Evolutionary conservation across 2,329 filamentous ascomycete genomes (phyloP).

Genomic region (Fusarium keratoplasticum): DNA sequence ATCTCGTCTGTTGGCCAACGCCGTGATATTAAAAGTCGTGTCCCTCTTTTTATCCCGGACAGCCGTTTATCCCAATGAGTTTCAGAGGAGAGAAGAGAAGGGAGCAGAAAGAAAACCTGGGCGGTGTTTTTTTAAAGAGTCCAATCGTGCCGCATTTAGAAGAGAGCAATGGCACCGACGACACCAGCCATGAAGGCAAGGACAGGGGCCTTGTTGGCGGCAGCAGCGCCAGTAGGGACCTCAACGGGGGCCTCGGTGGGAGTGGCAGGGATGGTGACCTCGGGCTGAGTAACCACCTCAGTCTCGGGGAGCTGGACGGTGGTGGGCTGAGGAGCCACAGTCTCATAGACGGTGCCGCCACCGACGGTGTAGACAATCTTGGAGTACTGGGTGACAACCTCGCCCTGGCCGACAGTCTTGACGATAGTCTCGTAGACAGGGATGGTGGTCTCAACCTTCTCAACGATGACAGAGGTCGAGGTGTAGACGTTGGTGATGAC

Average conservation of each 20-base stretch:
- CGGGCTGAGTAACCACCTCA: conserved; percentile 35
- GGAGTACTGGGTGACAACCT: conserved; percentile 43
- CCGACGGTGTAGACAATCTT: conserved; percentile 42
- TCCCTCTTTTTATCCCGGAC: conserved; percentile 11
- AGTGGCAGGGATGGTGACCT: conserved; percentile 36
- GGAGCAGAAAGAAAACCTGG: conserved; percentile 19
- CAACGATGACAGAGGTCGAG: conserved; percentile 44
- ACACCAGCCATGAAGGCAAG: conserved; percentile 54
- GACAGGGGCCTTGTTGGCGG: conserved; percentile 49
- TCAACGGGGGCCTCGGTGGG: conserved; percentile 35
- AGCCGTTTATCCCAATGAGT: conserved; percentile 20
- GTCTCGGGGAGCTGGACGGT: conserved; percentile 43
- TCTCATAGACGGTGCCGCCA: conserved; percentile 40
- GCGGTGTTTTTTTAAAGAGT: not conserved
- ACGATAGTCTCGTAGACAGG: conserved; percentile 44
- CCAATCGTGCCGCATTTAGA: conserved; percentile 40
- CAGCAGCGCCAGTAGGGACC: conserved; percentile 46
- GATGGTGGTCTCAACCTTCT: conserved; percentile 54
- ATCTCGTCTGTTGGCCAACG: not conserved
- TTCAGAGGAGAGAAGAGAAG: conserved; percentile 14
- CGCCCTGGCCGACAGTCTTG: conserved; percentile 35
- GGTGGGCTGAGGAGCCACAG: conserved; percentile 48
- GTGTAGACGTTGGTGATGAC: conserved; percentile 42
- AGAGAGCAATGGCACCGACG: conserved; percentile 52
- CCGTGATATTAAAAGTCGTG: conserved; percentile 30